Conservation (phyloP, 805 yeast species). For the Starmera pachycereana region DNA sequence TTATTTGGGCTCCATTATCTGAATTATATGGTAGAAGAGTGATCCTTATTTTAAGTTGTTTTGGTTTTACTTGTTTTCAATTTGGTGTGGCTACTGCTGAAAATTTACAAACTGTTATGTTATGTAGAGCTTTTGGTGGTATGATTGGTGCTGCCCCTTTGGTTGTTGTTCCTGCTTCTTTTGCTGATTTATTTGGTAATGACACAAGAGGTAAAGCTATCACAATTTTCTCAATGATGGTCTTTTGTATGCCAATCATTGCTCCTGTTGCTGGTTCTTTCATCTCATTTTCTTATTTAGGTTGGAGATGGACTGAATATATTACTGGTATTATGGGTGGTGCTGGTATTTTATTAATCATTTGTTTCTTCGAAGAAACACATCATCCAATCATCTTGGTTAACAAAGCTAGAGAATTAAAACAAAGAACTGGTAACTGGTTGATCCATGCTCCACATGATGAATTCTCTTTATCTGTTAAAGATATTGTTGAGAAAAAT, state of each 20-base stretch:
- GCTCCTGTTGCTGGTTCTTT: conserved; percentile 77
- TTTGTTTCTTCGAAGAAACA: conserved; percentile 51
- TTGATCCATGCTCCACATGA: conserved; percentile 74
- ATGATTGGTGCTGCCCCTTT: conserved; percentile 77
- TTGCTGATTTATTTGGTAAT: conserved; percentile 71
- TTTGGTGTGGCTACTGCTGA: conserved; percentile 75
- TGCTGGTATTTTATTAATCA: conserved; percentile 27
- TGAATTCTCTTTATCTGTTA: conserved; percentile 41
- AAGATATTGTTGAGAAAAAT: conserved; percentile 52
- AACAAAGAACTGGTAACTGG: conserved; percentile 71
- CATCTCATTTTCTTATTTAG: conserved; percentile 46
- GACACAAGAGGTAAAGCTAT: conserved; percentile 66
- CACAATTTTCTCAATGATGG: conserved; percentile 58
- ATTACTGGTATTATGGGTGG: conserved; percentile 54
- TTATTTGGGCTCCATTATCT: conserved; percentile 84
- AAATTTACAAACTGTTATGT: conserved; percentile 65
- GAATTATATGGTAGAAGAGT: conserved; percentile 65
- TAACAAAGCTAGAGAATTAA: conserved; percentile 49
- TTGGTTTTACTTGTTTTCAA: conserved; percentile 48
- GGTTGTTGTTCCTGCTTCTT: conserved; percentile 78
- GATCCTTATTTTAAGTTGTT: conserved; percentile 44
- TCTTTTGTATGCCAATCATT: conserved; percentile 69
- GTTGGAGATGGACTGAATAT: conserved; percentile 82
- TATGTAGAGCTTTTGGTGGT: conserved; percentile 75
- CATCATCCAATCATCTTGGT: conserved; percentile 61